Evolutionary conservation across 768 basidiomycete genomes (phyloP).

Genomic region (Cantharellus cinnabarinus): DNA sequence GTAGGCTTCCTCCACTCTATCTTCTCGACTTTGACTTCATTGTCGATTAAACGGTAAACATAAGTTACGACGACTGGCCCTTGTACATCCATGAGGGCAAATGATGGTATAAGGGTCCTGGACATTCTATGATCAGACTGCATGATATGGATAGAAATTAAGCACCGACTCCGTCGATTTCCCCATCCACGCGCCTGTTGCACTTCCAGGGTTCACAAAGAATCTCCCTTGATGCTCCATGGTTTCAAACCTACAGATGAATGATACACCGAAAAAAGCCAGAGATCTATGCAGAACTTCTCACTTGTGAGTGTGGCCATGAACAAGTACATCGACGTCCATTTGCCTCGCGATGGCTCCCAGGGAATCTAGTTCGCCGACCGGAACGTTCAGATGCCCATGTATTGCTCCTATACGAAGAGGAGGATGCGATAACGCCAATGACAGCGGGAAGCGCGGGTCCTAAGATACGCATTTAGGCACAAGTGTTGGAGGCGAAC

Average conservation of each 20-base stretch:
- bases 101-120: constrained; percentile 80
- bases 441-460: constrained; percentile 55
- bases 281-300: constrained; percentile 13
- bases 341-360: constrained; percentile 78
- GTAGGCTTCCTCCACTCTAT: constrained; percentile 19
- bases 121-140: background rate
- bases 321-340: constrained; percentile 91
- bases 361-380: constrained; percentile 81
- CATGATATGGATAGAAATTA: constrained; percentile 1
- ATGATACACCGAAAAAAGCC: background rate
- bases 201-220: constrained; percentile 90
- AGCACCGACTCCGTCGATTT: constrained; percentile 36
- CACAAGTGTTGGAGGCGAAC: background rate
- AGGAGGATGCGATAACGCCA: constrained; percentile 61
- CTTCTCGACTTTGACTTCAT: constrained; percentile 85
- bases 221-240: constrained; percentile 80
- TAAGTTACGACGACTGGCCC: constrained; percentile 94
- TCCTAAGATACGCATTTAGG: constrained; percentile 20
- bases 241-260: constrained; percentile 62
- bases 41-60: constrained; percentile 86
- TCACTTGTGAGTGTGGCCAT: constrained; percentile 87
- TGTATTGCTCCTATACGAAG: constrained; percentile 85
- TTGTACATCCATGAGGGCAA: constrained; percentile 95
- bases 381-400: constrained; percentile 84
- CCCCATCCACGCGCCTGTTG: constrained; percentile 87